Conservation (phyloP, 73 alveolate genomes). For the Effrenium voratum region DNA sequence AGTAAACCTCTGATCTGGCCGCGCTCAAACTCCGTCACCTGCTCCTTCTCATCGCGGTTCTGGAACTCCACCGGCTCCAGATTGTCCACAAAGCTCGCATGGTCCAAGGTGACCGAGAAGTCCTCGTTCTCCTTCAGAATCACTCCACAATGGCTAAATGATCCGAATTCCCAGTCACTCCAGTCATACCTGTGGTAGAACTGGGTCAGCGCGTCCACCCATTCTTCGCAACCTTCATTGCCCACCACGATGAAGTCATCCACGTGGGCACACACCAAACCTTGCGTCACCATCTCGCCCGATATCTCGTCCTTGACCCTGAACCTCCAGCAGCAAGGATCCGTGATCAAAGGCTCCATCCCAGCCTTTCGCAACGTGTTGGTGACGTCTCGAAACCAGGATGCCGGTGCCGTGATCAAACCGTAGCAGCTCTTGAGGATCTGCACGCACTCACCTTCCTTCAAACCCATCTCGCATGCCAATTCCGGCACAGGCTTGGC, state of each 20-base stretch:
- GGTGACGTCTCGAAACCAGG: background rate
- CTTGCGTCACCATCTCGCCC: background rate
- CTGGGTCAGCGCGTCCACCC: background rate
- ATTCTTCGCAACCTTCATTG: background rate
- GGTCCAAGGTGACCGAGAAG: background rate
- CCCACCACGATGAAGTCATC: conserved; percentile 34
- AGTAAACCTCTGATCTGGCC: background rate
- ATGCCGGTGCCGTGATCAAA: background rate
- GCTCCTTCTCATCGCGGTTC: background rate
- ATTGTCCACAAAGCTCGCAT: background rate
- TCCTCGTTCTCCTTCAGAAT: background rate
- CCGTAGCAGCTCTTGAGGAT: conserved; percentile 20
- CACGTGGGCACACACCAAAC: conserved; percentile 9
- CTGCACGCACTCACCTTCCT: background rate
- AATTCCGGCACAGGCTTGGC: conserved; percentile 3
- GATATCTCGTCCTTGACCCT: background rate
- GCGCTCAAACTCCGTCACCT: background rate
- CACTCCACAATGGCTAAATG: conserved; percentile 5
- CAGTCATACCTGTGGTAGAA: background rate
- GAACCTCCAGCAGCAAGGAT: conserved; percentile 17
- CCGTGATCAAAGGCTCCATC: background rate
- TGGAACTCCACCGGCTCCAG: background rate
- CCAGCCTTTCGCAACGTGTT: background rate
- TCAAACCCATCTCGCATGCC: background rate
- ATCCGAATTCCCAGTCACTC: background rate